Conservation (phyloP, 805 yeast genomes). For the Dipodascus geniculatus region DNA sequence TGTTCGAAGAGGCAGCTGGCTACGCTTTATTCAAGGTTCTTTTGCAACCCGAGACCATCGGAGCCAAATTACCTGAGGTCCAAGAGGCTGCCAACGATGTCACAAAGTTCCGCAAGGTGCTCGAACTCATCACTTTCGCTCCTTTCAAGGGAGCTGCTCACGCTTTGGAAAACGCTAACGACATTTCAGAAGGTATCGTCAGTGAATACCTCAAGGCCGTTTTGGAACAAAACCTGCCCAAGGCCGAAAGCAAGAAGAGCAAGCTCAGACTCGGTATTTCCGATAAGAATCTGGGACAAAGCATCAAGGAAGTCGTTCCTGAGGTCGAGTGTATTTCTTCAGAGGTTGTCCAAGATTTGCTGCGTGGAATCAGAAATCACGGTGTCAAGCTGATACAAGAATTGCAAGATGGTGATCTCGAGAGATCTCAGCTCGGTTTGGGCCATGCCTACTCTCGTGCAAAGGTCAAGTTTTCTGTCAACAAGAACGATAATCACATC, state of each 20-base stretch:
- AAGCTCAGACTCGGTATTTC: slow-evolving; percentile 76
- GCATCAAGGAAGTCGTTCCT: slow-evolving; percentile 85
- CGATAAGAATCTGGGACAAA: slow-evolving; percentile 92
- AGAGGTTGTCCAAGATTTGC: slow-evolving; percentile 87
- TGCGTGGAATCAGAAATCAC: slow-evolving; percentile 89
- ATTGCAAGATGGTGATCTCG: slow-evolving; percentile 88
- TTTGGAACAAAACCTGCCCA: slow-evolving; percentile 62
- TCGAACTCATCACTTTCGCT: slow-evolving; percentile 88
- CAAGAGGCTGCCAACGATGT: slow-evolving; percentile 83
- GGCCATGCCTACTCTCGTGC: slow-evolving; percentile 99
- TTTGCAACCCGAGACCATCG: slow-evolving; percentile 88
- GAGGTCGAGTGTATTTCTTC: slow-evolving; percentile 80
- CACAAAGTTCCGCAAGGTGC: slow-evolving; percentile 78
- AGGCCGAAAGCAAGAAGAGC: slow-evolving; percentile 50
- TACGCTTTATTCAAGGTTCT: slow-evolving; percentile 92
- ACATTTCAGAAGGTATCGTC: slow-evolving; percentile 92
- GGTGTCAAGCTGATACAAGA: slow-evolving; percentile 84
- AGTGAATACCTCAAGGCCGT: slow-evolving; percentile 84
- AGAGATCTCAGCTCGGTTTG: slow-evolving; percentile 96
- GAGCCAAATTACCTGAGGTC: slow-evolving; percentile 84
- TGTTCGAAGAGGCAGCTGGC: slow-evolving; percentile 98
- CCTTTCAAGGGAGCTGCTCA: slow-evolving; percentile 99
- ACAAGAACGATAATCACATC: slow-evolving; percentile 97
- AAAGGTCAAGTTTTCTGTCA: slow-evolving; percentile 96
- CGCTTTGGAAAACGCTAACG: slow-evolving; percentile 96